These are phyloP conservation scores for Hyphopichia homilentoma DNA, from an alignment of 805 yeast genomes.

Conservation along the genomic window DNA sequence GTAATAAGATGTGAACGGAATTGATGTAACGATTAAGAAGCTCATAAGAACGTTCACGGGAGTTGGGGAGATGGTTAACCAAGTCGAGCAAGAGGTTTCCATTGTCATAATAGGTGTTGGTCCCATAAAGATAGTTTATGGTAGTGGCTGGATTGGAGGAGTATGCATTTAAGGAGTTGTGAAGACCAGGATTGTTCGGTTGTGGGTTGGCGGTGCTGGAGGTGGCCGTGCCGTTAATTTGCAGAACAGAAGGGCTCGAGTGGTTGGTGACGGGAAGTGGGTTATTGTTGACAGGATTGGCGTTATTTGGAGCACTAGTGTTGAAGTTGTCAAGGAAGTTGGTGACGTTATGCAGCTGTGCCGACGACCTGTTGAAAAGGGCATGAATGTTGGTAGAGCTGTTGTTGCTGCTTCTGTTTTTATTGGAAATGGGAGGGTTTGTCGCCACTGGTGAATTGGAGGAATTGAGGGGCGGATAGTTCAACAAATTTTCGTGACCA, in stretches of 20 bases:
- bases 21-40: conserved; percentile 45
- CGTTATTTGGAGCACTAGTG: neutral
- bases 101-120: conserved; percentile 36
- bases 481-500: conserved; percentile 7
- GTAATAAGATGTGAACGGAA: conserved; percentile 55
- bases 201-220: conserved; percentile 4
- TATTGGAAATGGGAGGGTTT: neutral
- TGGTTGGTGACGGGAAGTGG: neutral
- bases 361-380: conserved; percentile 7
- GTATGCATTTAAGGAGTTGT: conserved; percentile 25
- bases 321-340: conserved; percentile 12
- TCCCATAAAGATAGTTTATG: conserved; percentile 33
- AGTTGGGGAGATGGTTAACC: conserved; percentile 40
- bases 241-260: conserved; percentile 1
- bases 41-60: conserved; percentile 42
- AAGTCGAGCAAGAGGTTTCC: conserved; percentile 33
- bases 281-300: conserved; percentile 1
- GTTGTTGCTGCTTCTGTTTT: conserved; percentile 4
- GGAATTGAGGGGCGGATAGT: neutral
- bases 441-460: conserved; percentile 1
- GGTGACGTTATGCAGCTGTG: conserved; percentile 7
- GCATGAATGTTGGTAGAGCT: conserved; percentile 9
- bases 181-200: conserved; percentile 17
- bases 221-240: conserved; percentile 1
- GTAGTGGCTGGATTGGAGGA: conserved; percentile 32